Conservation (phyloP, 306 rosid genomes). For the Cajanus cajan region DNA sequence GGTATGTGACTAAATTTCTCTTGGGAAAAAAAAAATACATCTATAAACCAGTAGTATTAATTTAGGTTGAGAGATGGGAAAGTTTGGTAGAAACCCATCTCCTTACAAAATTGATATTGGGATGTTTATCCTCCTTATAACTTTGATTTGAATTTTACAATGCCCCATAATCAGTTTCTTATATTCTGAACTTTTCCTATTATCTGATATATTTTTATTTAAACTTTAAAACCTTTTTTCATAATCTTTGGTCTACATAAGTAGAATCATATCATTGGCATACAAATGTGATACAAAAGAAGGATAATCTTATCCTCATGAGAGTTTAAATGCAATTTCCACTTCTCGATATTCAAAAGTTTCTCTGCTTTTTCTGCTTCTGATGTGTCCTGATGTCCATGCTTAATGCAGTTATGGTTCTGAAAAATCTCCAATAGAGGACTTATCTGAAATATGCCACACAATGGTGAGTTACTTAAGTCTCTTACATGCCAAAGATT, state of each 20-base stretch:
- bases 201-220: constrained; percentile 9
- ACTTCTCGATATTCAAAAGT: background rate
- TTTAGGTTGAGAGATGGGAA: constrained; percentile 13
- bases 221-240: background rate
- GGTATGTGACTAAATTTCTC: constrained; percentile 56
- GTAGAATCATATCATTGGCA: constrained; percentile 2
- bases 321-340: constrained; percentile 22
- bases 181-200: background rate
- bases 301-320: constrained; percentile 18
- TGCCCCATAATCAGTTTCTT: constrained; percentile 3
- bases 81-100: constrained; percentile 26
- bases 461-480: constrained; percentile 59
- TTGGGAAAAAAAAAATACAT: background rate
- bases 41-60: background rate
- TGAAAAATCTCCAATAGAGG: constrained; percentile 69
- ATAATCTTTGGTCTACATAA: constrained; percentile 5
- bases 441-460: constrained; percentile 81
- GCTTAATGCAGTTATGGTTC: constrained; percentile 79
- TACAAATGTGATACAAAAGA: background rate
- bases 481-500: constrained; percentile 9
- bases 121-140: background rate
- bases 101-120: constrained; percentile 9
- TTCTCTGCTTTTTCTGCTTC: constrained; percentile 15
- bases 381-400: constrained; percentile 26
- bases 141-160: background rate